phyloP scores from a whole-genome alignment of 345 rosid species.

The Eucalyptus urophylla region DNA sequence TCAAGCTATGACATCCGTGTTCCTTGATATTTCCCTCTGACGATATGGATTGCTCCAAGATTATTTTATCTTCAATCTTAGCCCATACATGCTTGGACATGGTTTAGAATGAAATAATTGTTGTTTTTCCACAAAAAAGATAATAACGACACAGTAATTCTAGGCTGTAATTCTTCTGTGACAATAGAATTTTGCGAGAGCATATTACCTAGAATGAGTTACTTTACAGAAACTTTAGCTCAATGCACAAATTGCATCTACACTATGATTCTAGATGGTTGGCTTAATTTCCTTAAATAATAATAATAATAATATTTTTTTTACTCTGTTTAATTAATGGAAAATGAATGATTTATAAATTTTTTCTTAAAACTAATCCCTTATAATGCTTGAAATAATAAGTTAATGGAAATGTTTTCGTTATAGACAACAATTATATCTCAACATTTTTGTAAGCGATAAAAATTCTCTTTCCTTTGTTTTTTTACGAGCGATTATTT shows the following conservation, averaged over 20 bases:
- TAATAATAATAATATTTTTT: not conserved
- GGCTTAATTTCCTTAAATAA: not conserved
- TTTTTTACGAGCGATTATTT: not conserved
- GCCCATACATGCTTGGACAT: not conserved
- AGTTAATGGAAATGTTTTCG: not conserved
- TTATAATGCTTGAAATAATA: not conserved
- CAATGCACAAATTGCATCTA: not conserved
- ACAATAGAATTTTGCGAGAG: not conserved
- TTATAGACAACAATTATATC: not conserved
- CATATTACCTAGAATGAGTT: not conserved
- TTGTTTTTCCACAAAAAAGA: not conserved
- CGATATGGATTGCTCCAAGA: not conserved
- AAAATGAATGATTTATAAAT: not conserved
- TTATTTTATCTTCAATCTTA: not conserved
- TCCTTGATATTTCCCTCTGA: not conserved
- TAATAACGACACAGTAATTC: not conserved
- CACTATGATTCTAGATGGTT: not conserved
- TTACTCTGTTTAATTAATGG: not conserved
- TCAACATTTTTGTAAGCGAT: not conserved
- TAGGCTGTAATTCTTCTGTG: not conserved
- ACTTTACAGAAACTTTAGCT: not conserved
- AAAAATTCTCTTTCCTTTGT: not conserved
- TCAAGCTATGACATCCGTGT: not conserved
- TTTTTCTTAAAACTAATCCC: not conserved
- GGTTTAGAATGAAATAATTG: not conserved